Percentiles rank a stretch among this genome's conserved stretches.
Evolutionary conservation across 176 grass and related monocot genomes (phyloP).

Genomic region (Dendrocalamus sinicus): DNA sequence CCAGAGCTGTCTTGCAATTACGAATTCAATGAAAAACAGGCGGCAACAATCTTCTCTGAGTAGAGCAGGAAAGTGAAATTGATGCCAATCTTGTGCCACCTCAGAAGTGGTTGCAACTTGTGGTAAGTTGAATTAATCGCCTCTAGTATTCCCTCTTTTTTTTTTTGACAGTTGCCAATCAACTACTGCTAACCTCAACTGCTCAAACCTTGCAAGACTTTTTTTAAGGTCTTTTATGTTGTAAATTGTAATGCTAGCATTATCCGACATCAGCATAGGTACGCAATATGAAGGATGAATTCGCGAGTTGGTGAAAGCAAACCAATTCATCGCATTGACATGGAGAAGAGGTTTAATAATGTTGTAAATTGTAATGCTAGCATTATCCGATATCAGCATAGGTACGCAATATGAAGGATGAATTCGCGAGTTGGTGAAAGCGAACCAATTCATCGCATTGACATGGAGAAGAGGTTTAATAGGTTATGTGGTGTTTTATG

Average conservation of each 20-base stretch:
- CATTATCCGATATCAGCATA: neutral
- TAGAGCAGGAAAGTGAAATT: slow-evolving; percentile 4
- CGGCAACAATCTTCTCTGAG: neutral
- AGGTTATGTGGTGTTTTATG: too few species aligned
- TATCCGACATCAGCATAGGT: neutral
- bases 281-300: neutral
- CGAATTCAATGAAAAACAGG: neutral
- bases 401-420: neutral
- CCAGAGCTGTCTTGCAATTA: neutral
- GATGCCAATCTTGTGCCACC: neutral
- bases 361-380: too few species aligned
- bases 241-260: too few species aligned
- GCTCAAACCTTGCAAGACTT: neutral
- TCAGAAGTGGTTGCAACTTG: neutral
- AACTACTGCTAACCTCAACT: neutral
- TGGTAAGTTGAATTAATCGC: neutral
- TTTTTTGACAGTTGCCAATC: neutral
- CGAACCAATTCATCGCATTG: too few species aligned
- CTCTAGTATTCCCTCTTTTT: neutral
- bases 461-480: neutral
- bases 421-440: neutral
- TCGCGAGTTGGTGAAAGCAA: neutral
- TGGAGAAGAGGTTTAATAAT: neutral
- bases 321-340: neutral
- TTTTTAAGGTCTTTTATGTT: neutral